phyloP scores from a whole-genome alignment of 2,329 filamentous ascomycete genomes.

The Tolypocladium tropicale region DNA sequence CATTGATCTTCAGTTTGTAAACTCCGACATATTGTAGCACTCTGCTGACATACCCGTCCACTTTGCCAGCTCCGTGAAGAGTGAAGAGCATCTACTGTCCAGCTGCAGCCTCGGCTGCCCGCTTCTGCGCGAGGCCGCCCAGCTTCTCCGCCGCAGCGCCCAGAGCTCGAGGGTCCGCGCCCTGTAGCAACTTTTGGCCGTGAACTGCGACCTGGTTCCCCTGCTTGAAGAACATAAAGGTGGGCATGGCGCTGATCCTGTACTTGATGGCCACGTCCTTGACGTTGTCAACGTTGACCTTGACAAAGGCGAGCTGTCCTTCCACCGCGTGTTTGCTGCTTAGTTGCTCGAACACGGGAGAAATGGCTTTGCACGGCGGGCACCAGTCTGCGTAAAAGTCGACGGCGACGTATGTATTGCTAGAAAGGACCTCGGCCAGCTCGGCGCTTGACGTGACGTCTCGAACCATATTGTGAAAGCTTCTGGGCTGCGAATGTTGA shows the following conservation, averaged over 20 bases:
- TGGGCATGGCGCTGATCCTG: conserved; percentile 83
- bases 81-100: not conserved
- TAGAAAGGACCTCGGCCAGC: conserved; percentile 25
- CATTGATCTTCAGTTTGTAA: not conserved
- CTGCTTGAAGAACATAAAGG: conserved; percentile 79
- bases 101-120: conserved; percentile 9
- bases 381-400: conserved; percentile 45
- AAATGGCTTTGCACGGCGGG: conserved; percentile 37
- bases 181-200: conserved; percentile 20
- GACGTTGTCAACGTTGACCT: conserved; percentile 83
- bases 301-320: conserved; percentile 57
- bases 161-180: conserved; percentile 20
- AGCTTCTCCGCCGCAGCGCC: conserved; percentile 26
- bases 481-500: not conserved
- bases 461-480: conserved; percentile 7
- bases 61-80: not conserved
- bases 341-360: conserved; percentile 27
- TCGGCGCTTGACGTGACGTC: conserved; percentile 19
- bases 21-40: not conserved
- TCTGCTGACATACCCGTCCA: not conserved
- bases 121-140: conserved; percentile 22
- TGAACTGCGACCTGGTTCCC: conserved; percentile 33
- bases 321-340: conserved; percentile 10
- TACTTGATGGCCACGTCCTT: conserved; percentile 65
- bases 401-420: conserved; percentile 31